Evolutionary conservation across 176 grass and related monocot species (phyloP).

Genomic region (Aegilops umbellulata): DNA sequence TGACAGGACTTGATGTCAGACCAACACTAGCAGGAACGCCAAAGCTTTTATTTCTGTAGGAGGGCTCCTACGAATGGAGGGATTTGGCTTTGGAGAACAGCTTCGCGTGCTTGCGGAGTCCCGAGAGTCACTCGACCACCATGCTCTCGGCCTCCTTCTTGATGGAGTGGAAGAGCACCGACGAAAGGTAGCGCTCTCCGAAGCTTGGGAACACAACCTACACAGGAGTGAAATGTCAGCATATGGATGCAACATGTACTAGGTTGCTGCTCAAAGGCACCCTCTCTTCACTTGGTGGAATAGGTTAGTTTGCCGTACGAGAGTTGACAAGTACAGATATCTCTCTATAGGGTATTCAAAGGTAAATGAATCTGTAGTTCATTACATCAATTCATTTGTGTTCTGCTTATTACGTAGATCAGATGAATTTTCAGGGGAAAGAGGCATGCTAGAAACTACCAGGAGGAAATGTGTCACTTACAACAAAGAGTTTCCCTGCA

Average conservation of each 20-base stretch:
- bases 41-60: conserved; percentile 22
- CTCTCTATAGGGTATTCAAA: neutral
- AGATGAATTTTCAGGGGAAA: neutral
- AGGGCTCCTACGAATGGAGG: neutral
- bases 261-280: neutral
- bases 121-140: conserved; percentile 31
- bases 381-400: neutral
- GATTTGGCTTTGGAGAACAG: neutral
- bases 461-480: conserved; percentile 42
- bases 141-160: conserved; percentile 66
- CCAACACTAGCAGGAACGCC: conserved; percentile 6
- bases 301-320: neutral
- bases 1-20: neutral
- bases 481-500: conserved; percentile 84
- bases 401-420: neutral
- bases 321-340: neutral
- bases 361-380: neutral
- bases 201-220: conserved; percentile 65
- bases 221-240: neutral
- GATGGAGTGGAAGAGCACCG: conserved; percentile 60
- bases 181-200: conserved; percentile 63
- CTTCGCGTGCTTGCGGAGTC: conserved; percentile 14
- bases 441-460: neutral
- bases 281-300: neutral
- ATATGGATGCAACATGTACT: neutral